These are phyloP conservation scores for Kluyveromyces marxianus DNA, from an alignment of 1,139 yeast genomes.

Conservation along the genomic window DNA sequence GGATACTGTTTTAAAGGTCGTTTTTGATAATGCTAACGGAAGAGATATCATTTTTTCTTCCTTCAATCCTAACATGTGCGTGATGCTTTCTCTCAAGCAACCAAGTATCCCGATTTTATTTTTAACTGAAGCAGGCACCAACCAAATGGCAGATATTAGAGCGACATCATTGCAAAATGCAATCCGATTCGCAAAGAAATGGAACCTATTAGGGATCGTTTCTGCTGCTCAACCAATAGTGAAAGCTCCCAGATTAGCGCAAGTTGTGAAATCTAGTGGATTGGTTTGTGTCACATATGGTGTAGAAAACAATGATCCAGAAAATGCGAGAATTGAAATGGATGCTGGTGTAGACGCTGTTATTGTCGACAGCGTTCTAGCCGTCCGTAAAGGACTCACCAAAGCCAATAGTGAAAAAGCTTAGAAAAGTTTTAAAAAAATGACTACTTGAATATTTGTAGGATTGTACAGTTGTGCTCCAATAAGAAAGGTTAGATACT, in stretches of 20 bases:
- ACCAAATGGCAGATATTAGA: constrained; percentile 77
- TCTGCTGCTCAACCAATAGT: constrained; percentile 82
- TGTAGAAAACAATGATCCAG: constrained; percentile 74
- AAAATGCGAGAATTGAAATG: constrained; percentile 78
- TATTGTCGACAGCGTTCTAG: constrained; percentile 89
- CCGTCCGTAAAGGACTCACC: constrained; percentile 74
- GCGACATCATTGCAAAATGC: constrained; percentile 88
- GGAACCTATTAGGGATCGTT: constrained; percentile 91
- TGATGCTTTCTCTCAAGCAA: constrained; percentile 79
- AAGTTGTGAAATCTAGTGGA: constrained; percentile 83
- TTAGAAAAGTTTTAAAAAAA: background rate
- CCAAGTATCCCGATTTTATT: constrained; percentile 88
- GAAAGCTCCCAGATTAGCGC: constrained; percentile 79
- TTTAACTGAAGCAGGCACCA: constrained; percentile 82
- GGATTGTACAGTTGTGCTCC: too few relatives aligned
- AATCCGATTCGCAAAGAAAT: constrained; percentile 79
- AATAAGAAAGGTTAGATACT: too few relatives aligned
- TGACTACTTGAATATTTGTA: too few relatives aligned
- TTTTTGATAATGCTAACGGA: constrained; percentile 71
- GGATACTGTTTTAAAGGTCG: constrained; percentile 72
- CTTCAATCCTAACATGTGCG: constrained; percentile 90
- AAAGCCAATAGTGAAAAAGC: constrained; percentile 11
- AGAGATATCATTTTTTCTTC: constrained; percentile 88
- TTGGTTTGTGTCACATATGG: constrained; percentile 94
- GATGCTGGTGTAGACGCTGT: constrained; percentile 96